phyloP scores from a whole-genome alignment of 192 early-diverging fungal genomes.

The Lobosporangium transversale region DNA sequence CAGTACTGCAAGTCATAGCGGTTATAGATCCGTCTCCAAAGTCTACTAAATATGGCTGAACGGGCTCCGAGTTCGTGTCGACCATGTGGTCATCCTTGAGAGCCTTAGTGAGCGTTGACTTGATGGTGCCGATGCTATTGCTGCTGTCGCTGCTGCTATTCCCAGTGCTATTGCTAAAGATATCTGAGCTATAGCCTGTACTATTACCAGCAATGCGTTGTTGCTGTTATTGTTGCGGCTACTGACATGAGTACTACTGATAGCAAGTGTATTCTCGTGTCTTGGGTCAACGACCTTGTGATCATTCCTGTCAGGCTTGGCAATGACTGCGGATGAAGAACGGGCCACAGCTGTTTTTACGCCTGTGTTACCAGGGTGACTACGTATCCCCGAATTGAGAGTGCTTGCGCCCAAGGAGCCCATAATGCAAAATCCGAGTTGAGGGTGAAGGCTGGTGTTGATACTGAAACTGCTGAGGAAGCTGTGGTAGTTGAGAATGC shows the following conservation, averaged over 20 bases:
- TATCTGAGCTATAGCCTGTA: too few species aligned
- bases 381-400: background rate
- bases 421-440: constrained; percentile 16
- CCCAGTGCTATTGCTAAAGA: too few species aligned
- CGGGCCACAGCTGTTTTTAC: constrained; percentile 5
- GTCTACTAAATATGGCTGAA: constrained; percentile 15
- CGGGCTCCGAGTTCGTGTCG: background rate
- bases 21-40: constrained; percentile 6
- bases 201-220: too few species aligned
- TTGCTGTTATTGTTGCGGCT: constrained; percentile 1
- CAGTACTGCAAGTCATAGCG: background rate
- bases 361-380: constrained; percentile 24
- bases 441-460: constrained; percentile 13
- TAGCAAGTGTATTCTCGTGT: background rate
- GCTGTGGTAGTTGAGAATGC: background rate
- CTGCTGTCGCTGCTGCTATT: background rate
- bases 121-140: constrained; percentile 1
- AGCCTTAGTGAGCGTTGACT: background rate
- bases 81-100: background rate
- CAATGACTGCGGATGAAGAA: constrained; percentile 1
- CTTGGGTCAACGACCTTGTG: constrained; percentile 22
- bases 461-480: background rate
- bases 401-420: constrained; percentile 3
- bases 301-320: constrained; percentile 12
- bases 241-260: background rate